Evolutionary conservation across 768 basidiomycete genomes (phyloP).

Genomic region (Tremella yokohamensis): DNA sequence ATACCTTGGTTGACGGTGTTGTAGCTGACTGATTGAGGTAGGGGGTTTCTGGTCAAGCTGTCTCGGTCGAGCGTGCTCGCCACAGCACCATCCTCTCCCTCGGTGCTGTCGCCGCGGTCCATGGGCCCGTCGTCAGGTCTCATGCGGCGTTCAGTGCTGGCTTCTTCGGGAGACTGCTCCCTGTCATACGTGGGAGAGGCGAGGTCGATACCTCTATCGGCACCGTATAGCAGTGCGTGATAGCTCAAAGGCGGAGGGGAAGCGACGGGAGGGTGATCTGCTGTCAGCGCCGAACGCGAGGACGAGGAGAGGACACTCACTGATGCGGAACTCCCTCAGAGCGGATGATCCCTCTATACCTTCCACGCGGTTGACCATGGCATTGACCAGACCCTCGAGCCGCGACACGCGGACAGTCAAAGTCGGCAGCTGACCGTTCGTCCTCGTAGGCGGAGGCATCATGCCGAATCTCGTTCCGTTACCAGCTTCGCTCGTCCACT

Average conservation of each 20-base stretch:
- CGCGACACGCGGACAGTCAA: constrained; percentile 34
- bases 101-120: constrained; percentile 9
- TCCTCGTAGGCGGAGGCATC: background rate
- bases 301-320: constrained; percentile 21
- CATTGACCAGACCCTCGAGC: constrained; percentile 40
- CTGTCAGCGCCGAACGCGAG: background rate
- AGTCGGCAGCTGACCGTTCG: constrained; percentile 25
- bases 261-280: constrained; percentile 38
- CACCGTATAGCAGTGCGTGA: constrained; percentile 6
- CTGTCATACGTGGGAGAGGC: constrained; percentile 1
- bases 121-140: background rate
- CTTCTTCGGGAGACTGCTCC: background rate
- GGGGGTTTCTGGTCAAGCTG: constrained; percentile 30
- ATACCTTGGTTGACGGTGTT: constrained; percentile 4
- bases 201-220: constrained; percentile 10
- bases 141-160: no score
- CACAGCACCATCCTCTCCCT: constrained; percentile 9
- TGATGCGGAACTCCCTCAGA: constrained; percentile 38
- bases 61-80: constrained; percentile 30
- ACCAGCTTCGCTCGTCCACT: background rate
- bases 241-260: constrained; percentile 22
- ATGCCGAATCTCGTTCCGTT: background rate
- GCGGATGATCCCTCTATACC: constrained; percentile 36
- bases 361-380: constrained; percentile 36
- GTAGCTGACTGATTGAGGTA: constrained; percentile 36